A percentile compares a stretch with the other conserved stretches of the same genome.
phyloP scores from a whole-genome alignment of 2,329 filamentous ascomycete species.

The Paracoccidioides brasiliensis region DNA sequence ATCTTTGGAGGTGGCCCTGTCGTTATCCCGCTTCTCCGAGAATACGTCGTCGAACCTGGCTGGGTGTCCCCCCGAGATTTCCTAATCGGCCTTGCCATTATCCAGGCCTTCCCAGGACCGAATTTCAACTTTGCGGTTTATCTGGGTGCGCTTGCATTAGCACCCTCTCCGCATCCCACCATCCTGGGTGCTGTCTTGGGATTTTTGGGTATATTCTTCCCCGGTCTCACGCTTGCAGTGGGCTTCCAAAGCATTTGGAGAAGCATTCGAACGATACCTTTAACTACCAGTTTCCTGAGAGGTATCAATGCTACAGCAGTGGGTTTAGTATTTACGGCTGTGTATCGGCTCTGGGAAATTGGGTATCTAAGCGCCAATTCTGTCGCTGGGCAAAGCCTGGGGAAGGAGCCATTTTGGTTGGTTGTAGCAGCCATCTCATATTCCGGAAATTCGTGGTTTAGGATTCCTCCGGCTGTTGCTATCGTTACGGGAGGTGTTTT shows the following conservation, averaged over 20 bases:
- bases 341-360: slow-evolving; percentile 51
- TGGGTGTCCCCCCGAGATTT: slow-evolving; percentile 62
- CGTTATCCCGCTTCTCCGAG: slow-evolving; percentile 49
- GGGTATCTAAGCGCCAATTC: slow-evolving; percentile 43
- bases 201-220: slow-evolving; percentile 33
- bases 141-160: slow-evolving; percentile 40
- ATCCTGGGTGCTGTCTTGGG: slow-evolving; percentile 39
- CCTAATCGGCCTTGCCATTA: slow-evolving; percentile 57
- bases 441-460: slow-evolving; percentile 38
- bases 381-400: slow-evolving; percentile 40
- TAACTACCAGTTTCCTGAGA: slow-evolving; percentile 39
- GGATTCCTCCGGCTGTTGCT: slow-evolving; percentile 29
- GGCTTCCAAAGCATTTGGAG: slow-evolving; percentile 42
- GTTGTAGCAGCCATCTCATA: slow-evolving; percentile 43
- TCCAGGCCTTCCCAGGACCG: slow-evolving; percentile 55
- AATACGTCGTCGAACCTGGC: slow-evolving; percentile 50
- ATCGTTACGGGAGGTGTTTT: slow-evolving; percentile 37
- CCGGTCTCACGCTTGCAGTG: slow-evolving; percentile 24
- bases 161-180: slow-evolving; percentile 17
- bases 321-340: slow-evolving; percentile 50
- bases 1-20: slow-evolving; percentile 54
- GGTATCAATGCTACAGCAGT: slow-evolving; percentile 50
- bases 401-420: slow-evolving; percentile 50
- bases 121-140: slow-evolving; percentile 42
- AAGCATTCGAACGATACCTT: slow-evolving; percentile 33